phyloP scores from a whole-genome alignment of 2,329 filamentous ascomycete genomes.

The Phaeosphaeriaceae sp. region DNA sequence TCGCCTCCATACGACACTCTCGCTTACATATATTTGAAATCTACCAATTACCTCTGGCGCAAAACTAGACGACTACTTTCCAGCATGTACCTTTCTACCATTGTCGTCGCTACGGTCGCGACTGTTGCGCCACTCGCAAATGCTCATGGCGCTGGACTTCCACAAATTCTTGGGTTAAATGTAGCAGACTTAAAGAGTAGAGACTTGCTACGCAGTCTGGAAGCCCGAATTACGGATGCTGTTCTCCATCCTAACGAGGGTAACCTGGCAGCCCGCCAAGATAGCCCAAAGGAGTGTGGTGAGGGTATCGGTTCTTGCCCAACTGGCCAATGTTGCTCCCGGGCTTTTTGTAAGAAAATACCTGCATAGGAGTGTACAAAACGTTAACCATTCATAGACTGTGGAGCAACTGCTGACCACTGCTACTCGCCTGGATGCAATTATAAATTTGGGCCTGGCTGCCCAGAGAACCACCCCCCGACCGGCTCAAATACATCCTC shows the following conservation, averaged over 20 bases:
- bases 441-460: slow-evolving; percentile 64
- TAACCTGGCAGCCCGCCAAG: slow-evolving; percentile 31
- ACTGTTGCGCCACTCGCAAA: slow-evolving; percentile 37
- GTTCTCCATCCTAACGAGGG: slow-evolving; percentile 18
- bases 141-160: slow-evolving; percentile 40
- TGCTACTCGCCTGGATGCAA: slow-evolving; percentile 69
- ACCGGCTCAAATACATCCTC: slow-evolving; percentile 62
- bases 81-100: slow-evolving; percentile 43
- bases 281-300: slow-evolving; percentile 40
- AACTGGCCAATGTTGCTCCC: slow-evolving; percentile 46
- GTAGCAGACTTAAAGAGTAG: slow-evolving; percentile 43
- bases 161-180: slow-evolving; percentile 44
- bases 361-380: too few species aligned
- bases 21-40: too few species aligned
- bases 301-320: slow-evolving; percentile 36
- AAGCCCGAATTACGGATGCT: slow-evolving; percentile 32
- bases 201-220: slow-evolving; percentile 35
- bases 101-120: slow-evolving; percentile 35
- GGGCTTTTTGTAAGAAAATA: slow-evolving; percentile 33
- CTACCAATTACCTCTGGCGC: slow-evolving; percentile 19
- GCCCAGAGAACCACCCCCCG: slow-evolving; percentile 64
- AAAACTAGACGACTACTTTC: slow-evolving; percentile 15
- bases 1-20: too few species aligned
- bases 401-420: slow-evolving; percentile 60
- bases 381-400: slow-evolving; percentile 47